Base-by-base conservation (phyloP, 208 protist species). In the Trypanosoma caninum region DNA sequence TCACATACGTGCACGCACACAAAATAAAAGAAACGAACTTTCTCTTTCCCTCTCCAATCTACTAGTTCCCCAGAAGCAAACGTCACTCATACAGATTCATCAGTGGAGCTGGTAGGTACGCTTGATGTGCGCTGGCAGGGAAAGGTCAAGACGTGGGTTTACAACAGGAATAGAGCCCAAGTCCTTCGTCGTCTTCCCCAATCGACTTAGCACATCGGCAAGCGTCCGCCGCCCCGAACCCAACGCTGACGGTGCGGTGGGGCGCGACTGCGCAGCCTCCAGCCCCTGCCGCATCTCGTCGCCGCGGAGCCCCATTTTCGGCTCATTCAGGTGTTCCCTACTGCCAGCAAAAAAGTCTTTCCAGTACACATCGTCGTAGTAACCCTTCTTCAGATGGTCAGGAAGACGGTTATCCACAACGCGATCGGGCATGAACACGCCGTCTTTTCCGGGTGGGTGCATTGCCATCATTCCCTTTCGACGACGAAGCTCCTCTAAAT, bases 301-400 rank as follows among this genome's bases (percentile, higher is more conserved):
- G 2, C 86, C 91, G 30, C 91, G 87, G 25, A 97, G 82, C 58
- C 91, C 91, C 75, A 97, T 91, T 60, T 85, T 85, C 27, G 87
- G 82, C 69, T 97, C 88, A 65, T 80, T 97, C 27, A 97, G 61
- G 42, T 93, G 82, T 65, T 93, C 91, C 61, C 82, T 84, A 68
- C 78, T 91, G 30, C 91, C 91, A 0, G 91, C 91, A 61, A 97
- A 97, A 67, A 95, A 97, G 52, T 97, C 91, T 69, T 89, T 89
- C 86, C 87, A 94, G 74, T 95, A 97, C 31, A 94, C 83, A 72
- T 97, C 91, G 68, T 97, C 91, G 63, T 97, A 97, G 76, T 97
- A 97, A 42, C 88, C 88, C 74, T 86, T 94, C 74, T 97, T 97
- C 27, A 97, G 70, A 60, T 97, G 91, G 55, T 97, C 91, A 7